Evolutionary conservation across 202 grass and related monocot species (phyloP), one percentile per base, ranked within the genome.

Genomic region (Saccharum hybrid): DNA sequence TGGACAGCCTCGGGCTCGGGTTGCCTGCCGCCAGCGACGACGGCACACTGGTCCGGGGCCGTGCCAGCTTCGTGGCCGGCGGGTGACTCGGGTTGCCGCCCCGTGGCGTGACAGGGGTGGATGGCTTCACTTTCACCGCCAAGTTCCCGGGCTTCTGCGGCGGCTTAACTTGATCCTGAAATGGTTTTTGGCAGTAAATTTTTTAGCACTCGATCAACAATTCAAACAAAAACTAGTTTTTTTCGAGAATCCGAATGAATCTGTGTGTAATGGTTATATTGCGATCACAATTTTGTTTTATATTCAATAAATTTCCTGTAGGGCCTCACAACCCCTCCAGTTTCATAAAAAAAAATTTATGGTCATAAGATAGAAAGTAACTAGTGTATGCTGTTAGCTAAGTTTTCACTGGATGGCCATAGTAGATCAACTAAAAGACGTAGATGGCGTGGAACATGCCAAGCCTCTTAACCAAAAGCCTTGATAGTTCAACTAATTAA

Each of bases 71-170:
- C 78, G 52, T 72, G 38, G 80, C 56, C 2, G n/a, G 56, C 56
- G n/a, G 56, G 7, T 9, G 54, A 2, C 49, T 1, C 56, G 72
- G 15, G 31, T 18, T 86, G 63, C 80, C 77, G 46, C 80, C 76
- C 71, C 67, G 81, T 61, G 83, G 71, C 36, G 87, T 81, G 22
- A 15, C 37, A 21, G 88, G 76, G 2, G 60, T 60, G 22, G 61
- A 13, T 71, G 75, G 71, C 54, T 76, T 94, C 88, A 72, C 79
- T 82, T 79, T 94, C 78, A 76, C 82, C 84, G 71, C 75, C 6
- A 37, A 15, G 6, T 49, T 86, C 42, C 61, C 77, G 67, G 63
- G 10, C 51, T 64, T 92, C 66, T 76, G 23, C 89, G 82, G 84
- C 18, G 60, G 42, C 46, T 82, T 63, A 8, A 66, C 36, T 28